These are phyloP conservation scores for Globisporangium emineosum DNA, from an alignment of 352 stramenopile genomes.

Conservation along the genomic window DNA sequence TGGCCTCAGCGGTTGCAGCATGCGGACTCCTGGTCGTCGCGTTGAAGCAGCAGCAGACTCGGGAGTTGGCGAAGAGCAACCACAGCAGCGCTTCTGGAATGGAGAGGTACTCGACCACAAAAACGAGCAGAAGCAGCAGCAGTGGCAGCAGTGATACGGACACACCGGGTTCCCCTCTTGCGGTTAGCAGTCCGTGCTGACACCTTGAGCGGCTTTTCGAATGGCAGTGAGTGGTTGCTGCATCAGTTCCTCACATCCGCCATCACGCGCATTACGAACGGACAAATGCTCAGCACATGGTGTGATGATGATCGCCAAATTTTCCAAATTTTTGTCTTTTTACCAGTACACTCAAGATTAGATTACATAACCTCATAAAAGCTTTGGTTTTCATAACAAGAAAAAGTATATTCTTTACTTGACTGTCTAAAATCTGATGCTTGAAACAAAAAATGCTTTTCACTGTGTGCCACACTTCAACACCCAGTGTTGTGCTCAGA, in stretches of 20 bases:
- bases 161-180: background rate
- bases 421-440: background rate
- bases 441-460: background rate
- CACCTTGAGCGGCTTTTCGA: background rate
- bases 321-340: too few relatives aligned
- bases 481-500: background rate
- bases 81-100: background rate
- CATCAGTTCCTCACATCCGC: background rate
- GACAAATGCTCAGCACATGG: background rate
- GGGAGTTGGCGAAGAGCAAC: background rate
- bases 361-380: background rate
- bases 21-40: background rate
- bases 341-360: background rate
- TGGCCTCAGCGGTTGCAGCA: background rate
- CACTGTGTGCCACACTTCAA: background rate
- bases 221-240: background rate
- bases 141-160: background rate
- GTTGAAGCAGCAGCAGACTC: slow-evolving; percentile 7
- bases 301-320: background rate
- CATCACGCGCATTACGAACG: background rate
- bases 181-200: background rate
- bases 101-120: background rate
- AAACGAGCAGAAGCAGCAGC: background rate
- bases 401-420: background rate
- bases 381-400: background rate